A percentile compares a stretch with the other conserved stretches of the same genome.
Conservation (phyloP, 768 basidiomycete genomes). For the Neoboletus brunneissimus region DNA sequence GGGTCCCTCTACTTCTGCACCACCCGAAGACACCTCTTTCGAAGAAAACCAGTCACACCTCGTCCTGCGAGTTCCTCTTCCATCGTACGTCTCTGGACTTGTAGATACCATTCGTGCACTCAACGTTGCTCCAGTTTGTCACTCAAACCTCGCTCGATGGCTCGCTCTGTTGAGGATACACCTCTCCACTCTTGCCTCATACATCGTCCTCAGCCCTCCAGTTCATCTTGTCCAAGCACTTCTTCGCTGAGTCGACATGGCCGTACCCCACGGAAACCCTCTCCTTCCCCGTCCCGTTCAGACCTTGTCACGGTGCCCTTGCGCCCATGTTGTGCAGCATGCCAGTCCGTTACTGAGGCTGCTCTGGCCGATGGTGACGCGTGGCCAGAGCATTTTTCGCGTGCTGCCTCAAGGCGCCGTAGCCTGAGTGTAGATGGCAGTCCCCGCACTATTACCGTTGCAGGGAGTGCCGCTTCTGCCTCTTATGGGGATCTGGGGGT, state of each 20-base stretch:
- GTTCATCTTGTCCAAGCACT: background rate
- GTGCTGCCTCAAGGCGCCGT: conserved; percentile 58
- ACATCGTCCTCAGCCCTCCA: conserved; percentile 36
- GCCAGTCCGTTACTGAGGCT: conserved; percentile 57
- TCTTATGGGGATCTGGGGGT: conserved; percentile 23
- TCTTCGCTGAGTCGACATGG: conserved; percentile 7
- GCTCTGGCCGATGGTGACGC: conserved; percentile 50
- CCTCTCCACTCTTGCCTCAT: conserved; percentile 57
- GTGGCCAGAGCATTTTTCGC: conserved; percentile 64
- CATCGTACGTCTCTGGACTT: conserved; percentile 44
- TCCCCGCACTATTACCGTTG: conserved; percentile 27
- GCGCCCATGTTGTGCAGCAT: conserved; percentile 68
- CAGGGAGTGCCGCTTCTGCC: conserved; percentile 33
- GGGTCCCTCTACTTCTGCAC: conserved; percentile 18
- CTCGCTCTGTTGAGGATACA: conserved; percentile 33
- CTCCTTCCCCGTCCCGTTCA: conserved; percentile 37
- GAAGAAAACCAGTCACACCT: conserved; percentile 43
- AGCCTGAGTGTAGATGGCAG: conserved; percentile 40
- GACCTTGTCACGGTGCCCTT: conserved; percentile 58
- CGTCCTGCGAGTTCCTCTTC: conserved; percentile 59
- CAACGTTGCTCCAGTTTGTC: conserved; percentile 39
- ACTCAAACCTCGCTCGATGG: conserved; percentile 39
- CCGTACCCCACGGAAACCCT: conserved; percentile 21
- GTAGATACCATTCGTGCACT: background rate
- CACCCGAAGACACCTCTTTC: conserved; percentile 20